These are phyloP conservation scores for Fusarium veterinarium DNA, from an alignment of 2,329 filamentous ascomycete genomes.

Conservation along the genomic window DNA sequence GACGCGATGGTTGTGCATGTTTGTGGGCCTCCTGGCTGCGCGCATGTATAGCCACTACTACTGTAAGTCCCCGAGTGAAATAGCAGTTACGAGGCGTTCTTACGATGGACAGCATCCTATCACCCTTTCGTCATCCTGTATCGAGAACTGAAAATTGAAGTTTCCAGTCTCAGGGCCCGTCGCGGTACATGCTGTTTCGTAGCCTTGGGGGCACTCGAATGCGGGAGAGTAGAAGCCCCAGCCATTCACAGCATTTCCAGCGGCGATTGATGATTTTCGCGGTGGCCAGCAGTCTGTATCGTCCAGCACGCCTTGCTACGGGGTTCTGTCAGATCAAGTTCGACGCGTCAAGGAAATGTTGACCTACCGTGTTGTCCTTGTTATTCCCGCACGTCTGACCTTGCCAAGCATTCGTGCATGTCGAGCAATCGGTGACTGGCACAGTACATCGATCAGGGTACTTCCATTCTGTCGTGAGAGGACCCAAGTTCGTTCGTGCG, in stretches of 20 bases:
- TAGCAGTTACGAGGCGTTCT: rapidly evolving
- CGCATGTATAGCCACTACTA: not conserved
- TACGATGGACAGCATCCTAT: constrained; percentile 10
- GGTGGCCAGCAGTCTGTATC: not conserved
- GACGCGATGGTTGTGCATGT: not conserved
- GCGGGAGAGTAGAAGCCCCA: constrained; percentile 12
- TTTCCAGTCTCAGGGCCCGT: not conserved
- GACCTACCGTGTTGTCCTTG: not conserved
- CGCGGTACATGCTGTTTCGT: not conserved
- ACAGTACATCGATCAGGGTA: not conserved
- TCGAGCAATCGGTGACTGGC: not conserved
- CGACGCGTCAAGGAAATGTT: no score
- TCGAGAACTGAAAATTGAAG: constrained; percentile 9
- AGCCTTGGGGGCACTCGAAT: not conserved
- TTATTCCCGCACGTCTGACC: constrained; percentile 2
- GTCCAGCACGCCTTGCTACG: not conserved
- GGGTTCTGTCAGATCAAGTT: not conserved
- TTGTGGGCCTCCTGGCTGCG: not conserved
- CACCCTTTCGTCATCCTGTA: not conserved
- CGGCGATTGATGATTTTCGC: not conserved
- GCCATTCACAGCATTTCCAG: not conserved
- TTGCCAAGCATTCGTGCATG: not conserved
- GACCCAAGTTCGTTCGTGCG: not conserved
- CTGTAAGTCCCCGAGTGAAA: rapidly evolving
- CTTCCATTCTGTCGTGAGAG: not conserved